A percentile compares a stretch with the other conserved stretches of the same genome.
These are phyloP conservation scores for Linum lewisii DNA, from an alignment of 345 rosid species.

Conservation along the genomic window DNA sequence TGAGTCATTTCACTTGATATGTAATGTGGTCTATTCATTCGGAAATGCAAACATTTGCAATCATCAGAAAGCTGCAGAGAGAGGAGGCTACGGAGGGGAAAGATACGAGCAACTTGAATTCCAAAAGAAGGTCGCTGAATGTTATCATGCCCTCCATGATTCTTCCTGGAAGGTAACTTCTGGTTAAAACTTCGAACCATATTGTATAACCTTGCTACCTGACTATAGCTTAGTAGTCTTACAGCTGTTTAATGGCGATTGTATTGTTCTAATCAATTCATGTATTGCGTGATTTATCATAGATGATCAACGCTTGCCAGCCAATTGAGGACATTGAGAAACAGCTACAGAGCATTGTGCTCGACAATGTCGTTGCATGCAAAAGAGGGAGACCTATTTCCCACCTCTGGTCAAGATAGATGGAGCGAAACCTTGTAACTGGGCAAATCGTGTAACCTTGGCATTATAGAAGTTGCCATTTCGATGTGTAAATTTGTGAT, in stretches of 20 bases:
- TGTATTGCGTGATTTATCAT: constrained; percentile 10
- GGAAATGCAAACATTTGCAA: too few relatives aligned
- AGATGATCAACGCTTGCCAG: constrained; percentile 54
- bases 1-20: neutral
- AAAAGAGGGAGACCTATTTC: constrained; percentile 44
- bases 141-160: constrained; percentile 50
- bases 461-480: neutral
- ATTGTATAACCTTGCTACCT: neutral
- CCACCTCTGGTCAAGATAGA: constrained; percentile 35
- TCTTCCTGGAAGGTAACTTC: constrained; percentile 72
- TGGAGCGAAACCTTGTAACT: too few relatives aligned
- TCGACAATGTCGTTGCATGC: constrained; percentile 38
- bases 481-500: too few relatives aligned
- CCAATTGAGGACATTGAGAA: constrained; percentile 55
- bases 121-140: constrained; percentile 59
- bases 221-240: neutral
- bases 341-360: constrained; percentile 37
- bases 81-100: constrained; percentile 96
- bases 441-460: too few relatives aligned
- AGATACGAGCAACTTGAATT: constrained; percentile 81
- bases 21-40: neutral
- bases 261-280: neutral
- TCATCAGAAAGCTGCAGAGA: constrained; percentile 72
- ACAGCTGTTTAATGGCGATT: too few relatives aligned
- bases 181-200: constrained; percentile 1